Evolutionary conservation across 2,329 filamentous ascomycete genomes (phyloP).

Genomic region (Didymella pinodella): DNA sequence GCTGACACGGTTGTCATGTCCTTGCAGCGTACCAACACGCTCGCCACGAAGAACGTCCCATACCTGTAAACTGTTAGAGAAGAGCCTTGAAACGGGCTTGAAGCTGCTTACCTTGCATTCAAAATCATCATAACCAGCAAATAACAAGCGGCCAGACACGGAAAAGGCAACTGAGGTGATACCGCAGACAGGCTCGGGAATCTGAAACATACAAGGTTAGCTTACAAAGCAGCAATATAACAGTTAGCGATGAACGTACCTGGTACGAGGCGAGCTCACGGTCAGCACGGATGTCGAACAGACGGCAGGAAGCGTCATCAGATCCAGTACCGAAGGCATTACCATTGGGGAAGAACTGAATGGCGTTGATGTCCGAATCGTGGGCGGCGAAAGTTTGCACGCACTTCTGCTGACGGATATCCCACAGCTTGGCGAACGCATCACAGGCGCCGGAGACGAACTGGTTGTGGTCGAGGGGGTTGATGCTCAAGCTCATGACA

Average conservation of each 20-base stretch:
- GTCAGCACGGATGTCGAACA: conserved; percentile 98
- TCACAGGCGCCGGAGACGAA: conserved; percentile 99
- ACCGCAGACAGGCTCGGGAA: conserved; percentile 94
- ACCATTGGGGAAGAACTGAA: conserved; percentile 98
- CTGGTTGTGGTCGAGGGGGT: conserved; percentile 98
- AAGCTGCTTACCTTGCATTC: conserved; percentile 88
- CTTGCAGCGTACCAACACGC: conserved; percentile 94
- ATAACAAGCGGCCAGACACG: conserved; percentile 91
- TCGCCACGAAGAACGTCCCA: conserved; percentile 98
- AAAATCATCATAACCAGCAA: conserved; percentile 98
- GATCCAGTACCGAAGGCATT: conserved; percentile 98
- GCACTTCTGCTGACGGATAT: conserved; percentile 96
- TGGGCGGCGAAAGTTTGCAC: conserved; percentile 98
- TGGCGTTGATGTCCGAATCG: conserved; percentile 99
- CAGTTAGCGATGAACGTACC: conserved; percentile 32
- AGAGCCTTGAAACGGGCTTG: neutral
- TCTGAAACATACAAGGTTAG: conserved; percentile 64
- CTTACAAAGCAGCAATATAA: conserved; percentile 20
- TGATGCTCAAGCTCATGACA: conserved; percentile 99
- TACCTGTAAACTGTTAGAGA: conserved; percentile 68
- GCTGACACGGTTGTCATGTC: conserved; percentile 98
- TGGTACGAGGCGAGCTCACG: conserved; percentile 74
- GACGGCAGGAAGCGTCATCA: conserved; percentile 94
- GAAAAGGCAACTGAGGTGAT: conserved; percentile 99
- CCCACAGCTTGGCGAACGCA: conserved; percentile 98